A percentile compares a stretch with the other conserved stretches of the same genome.
Evolutionary conservation across 2,329 filamentous ascomycete species (phyloP).

Genomic region (Diaporthe vexans): DNA sequence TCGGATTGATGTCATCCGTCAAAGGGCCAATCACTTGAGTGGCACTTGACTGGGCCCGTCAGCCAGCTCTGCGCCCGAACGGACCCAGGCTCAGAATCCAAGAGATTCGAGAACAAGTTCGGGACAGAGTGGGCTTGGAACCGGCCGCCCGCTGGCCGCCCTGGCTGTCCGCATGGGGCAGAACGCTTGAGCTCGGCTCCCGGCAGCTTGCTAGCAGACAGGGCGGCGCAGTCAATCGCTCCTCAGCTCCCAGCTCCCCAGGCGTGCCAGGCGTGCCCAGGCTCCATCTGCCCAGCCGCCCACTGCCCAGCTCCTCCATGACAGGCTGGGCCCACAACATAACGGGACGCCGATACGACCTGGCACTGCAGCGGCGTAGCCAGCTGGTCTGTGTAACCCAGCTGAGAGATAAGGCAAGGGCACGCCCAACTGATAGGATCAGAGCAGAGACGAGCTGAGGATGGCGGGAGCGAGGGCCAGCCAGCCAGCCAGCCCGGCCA

Average conservation of each 20-base stretch:
- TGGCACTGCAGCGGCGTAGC: conserved; percentile 22
- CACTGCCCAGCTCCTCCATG: conserved; percentile 4
- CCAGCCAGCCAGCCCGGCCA: neutral
- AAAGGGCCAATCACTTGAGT: conserved; percentile 9
- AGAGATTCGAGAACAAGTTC: conserved; percentile 34
- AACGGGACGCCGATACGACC: conserved; percentile 12
- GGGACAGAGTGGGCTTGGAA: conserved; percentile 17
- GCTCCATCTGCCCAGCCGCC: too few species aligned
- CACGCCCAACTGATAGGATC: conserved; percentile 7
- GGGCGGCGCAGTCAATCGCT: conserved; percentile 15
- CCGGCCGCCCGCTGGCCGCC: conserved; percentile 22
- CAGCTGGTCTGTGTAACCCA: conserved; percentile 30
- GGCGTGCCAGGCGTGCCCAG: too few species aligned
- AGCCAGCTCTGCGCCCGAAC: conserved; percentile 12
- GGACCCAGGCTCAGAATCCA: conserved; percentile 10
- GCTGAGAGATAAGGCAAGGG: conserved; percentile 12
- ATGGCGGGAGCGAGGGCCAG: neutral
- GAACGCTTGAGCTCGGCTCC: conserved; percentile 33
- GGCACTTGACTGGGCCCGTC: conserved; percentile 6
- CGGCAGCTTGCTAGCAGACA: conserved; percentile 22
- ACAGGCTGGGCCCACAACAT: conserved; percentile 9
- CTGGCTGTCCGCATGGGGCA: conserved; percentile 21
- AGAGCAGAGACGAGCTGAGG: conserved; percentile 3
- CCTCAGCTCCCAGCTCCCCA: conserved; percentile 5
- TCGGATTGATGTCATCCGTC: conserved; percentile 33